These are phyloP conservation scores for Scedosporium dehoogii DNA, from an alignment of 2,329 filamentous ascomycete species.

Conservation along the genomic window DNA sequence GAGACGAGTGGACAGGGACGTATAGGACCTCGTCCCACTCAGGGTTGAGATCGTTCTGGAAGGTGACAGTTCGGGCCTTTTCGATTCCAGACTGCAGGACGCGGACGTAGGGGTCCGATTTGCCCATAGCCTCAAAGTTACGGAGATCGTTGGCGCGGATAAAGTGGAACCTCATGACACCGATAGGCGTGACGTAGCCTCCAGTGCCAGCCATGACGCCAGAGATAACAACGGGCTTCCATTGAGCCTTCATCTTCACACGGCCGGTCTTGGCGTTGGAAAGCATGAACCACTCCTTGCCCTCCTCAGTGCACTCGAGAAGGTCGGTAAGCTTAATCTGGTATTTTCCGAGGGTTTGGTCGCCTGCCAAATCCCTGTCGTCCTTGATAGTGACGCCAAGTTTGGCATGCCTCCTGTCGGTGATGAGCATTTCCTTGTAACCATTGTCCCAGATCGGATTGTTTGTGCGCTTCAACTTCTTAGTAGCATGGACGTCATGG, in stretches of 20 bases:
- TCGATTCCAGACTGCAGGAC: slow-evolving; percentile 84
- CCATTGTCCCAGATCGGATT: slow-evolving; percentile 94
- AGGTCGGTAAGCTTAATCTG: slow-evolving; percentile 94
- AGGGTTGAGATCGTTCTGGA: slow-evolving; percentile 89
- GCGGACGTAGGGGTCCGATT: slow-evolving; percentile 90
- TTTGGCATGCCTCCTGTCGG: slow-evolving; percentile 81
- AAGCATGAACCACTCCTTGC: slow-evolving; percentile 93
- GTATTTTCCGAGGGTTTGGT: slow-evolving; percentile 82
- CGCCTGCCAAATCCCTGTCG: slow-evolving; percentile 72
- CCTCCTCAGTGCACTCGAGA: slow-evolving; percentile 80
- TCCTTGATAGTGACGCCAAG: slow-evolving; percentile 92
- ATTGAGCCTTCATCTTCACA: slow-evolving; percentile 83
- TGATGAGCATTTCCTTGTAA: slow-evolving; percentile 89
- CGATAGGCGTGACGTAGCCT: slow-evolving; percentile 87
- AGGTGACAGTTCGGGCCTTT: slow-evolving; percentile 87
- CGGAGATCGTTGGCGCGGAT: slow-evolving; percentile 71
- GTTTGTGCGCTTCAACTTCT: slow-evolving; percentile 93
- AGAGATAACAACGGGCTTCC: slow-evolving; percentile 86
- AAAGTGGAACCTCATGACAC: slow-evolving; percentile 92
- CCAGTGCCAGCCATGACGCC: slow-evolving; percentile 68
- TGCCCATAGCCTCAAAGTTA: slow-evolving; percentile 91
- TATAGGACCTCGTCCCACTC: slow-evolving; percentile 96
- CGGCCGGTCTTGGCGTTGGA: slow-evolving; percentile 72
- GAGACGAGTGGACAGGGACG: slow-evolving; percentile 73
- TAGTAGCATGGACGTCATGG: slow-evolving; percentile 80